phyloP scores from a whole-genome alignment of 2,329 filamentous ascomycete species.

The Ceratocystis lukuohia region DNA sequence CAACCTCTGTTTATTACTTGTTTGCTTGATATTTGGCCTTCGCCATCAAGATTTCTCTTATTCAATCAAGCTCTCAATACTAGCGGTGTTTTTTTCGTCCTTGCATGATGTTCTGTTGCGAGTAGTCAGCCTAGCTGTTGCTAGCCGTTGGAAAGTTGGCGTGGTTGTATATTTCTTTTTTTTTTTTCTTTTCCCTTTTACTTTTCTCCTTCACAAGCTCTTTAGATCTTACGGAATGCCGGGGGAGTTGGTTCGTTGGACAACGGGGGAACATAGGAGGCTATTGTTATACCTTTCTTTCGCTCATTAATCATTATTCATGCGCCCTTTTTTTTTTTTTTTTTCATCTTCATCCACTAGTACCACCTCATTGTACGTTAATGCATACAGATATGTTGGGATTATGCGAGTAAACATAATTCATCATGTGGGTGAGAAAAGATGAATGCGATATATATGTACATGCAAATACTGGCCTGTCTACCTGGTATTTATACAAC shows the following conservation, averaged over 20 bases:
- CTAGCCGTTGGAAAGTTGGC: too few relatives aligned
- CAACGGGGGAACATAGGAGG: neutral
- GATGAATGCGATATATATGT: neutral
- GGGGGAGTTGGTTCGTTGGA: neutral
- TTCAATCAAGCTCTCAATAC: neutral
- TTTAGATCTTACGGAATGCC: neutral
- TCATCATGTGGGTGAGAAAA: too few relatives aligned
- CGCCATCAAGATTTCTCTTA: neutral
- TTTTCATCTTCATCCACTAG: neutral
- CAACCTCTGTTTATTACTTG: neutral
- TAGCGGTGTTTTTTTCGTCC: neutral
- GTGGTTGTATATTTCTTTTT: neutral
- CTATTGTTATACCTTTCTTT: neutral
- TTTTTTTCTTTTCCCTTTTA: neutral
- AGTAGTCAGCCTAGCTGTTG: too few relatives aligned
- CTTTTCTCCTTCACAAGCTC: neutral
- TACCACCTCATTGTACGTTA: neutral
- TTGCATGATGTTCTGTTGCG: neutral
- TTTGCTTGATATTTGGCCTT: conserved; percentile 1
- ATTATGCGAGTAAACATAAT: too few relatives aligned
- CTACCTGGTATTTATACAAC: neutral
- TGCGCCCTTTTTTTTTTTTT: neutral
- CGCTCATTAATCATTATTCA: neutral
- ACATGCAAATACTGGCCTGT: neutral
- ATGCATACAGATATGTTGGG: too few relatives aligned